These are phyloP conservation scores for Urochloa ruziziensis DNA, from an alignment of 176 grass and related monocot species.

Conservation along the genomic window DNA sequence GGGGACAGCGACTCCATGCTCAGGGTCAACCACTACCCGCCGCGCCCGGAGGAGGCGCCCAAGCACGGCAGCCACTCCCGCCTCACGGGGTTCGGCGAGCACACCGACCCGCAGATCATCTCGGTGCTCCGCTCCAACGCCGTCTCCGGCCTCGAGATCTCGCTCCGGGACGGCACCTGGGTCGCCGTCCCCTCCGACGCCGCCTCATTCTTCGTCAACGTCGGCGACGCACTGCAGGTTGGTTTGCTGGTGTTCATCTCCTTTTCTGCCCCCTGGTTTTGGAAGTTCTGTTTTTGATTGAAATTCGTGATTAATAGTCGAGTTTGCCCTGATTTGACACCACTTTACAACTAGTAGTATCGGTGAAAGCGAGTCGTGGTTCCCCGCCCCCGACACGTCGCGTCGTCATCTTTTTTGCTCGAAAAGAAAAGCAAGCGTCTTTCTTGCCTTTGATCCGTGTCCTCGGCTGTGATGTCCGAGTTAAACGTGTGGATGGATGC, in stretches of 20 bases:
- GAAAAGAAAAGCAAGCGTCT: too few species aligned
- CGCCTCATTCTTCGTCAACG: slow-evolving; percentile 72
- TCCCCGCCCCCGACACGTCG: not conserved
- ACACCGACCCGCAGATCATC: slow-evolving; percentile 88
- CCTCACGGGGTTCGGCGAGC: slow-evolving; percentile 75
- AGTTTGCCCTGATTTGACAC: not conserved
- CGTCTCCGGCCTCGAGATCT: slow-evolving; percentile 60
- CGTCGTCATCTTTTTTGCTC: not conserved
- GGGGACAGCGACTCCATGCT: slow-evolving; percentile 64
- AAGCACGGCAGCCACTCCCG: not conserved
- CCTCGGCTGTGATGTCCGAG: too few species aligned
- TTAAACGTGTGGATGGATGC: too few species aligned
- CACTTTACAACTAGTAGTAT: not conserved
- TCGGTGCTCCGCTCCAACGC: slow-evolving; percentile 78
- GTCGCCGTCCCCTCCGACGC: slow-evolving; percentile 56
- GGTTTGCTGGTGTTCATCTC: too few species aligned
- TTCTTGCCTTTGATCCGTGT: too few species aligned
- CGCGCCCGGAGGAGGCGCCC: slow-evolving; percentile 12
- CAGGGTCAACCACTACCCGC: slow-evolving; percentile 81
- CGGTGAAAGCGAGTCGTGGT: not conserved
- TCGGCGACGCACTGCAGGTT: slow-evolving; percentile 72
- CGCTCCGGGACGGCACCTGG: slow-evolving; percentile 62
- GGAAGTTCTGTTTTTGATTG: too few species aligned
- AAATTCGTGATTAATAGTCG: too few species aligned
- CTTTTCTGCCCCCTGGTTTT: too few species aligned